Conservation (phyloP, 805 yeast genomes). For the Ogataea philodendri region DNA sequence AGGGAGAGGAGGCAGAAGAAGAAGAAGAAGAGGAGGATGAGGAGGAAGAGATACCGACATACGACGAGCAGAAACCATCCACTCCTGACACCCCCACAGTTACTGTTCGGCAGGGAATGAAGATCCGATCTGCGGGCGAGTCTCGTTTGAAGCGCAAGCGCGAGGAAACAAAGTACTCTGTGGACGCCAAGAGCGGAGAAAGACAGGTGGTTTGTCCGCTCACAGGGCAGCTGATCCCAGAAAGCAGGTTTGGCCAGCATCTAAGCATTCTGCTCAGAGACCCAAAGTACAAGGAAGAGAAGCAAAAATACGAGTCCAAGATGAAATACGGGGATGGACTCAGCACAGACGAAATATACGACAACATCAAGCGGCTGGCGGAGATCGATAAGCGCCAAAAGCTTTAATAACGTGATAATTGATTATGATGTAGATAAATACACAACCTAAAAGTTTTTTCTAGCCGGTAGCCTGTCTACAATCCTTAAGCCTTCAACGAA, state of each 20-base stretch:
- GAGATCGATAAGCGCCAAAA: conserved; percentile 15
- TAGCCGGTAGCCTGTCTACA: conserved; percentile 11
- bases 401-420: conserved; percentile 5
- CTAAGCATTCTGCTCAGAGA: conserved; percentile 67
- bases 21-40: conserved; percentile 30
- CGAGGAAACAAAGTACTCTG: conserved; percentile 4
- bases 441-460: conserved; percentile 2
- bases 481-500: conserved; percentile 81
- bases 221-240: conserved; percentile 69
- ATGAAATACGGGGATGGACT: conserved; percentile 38
- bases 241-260: conserved; percentile 67
- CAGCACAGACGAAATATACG: conserved; percentile 51
- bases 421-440: conserved; percentile 9
- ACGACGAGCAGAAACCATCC: conserved; percentile 12
- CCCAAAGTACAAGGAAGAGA: conserved; percentile 73
- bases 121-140: conserved; percentile 69
- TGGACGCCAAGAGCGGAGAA: conserved; percentile 22
- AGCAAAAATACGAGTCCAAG: conserved; percentile 56
- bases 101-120: conserved; percentile 44
- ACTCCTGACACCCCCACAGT: too few relatives aligned
- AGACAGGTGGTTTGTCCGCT: conserved; percentile 69
- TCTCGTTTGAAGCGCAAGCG: conserved; percentile 46
- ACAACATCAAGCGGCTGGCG: conserved; percentile 50
- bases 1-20: conserved; percentile 35
- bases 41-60: conserved; percentile 12